A percentile compares a stretch with the other conserved stretches of the same genome.
Conservation (phyloP, 768 basidiomycete genomes). For the Favolaschia claudopus region DNA sequence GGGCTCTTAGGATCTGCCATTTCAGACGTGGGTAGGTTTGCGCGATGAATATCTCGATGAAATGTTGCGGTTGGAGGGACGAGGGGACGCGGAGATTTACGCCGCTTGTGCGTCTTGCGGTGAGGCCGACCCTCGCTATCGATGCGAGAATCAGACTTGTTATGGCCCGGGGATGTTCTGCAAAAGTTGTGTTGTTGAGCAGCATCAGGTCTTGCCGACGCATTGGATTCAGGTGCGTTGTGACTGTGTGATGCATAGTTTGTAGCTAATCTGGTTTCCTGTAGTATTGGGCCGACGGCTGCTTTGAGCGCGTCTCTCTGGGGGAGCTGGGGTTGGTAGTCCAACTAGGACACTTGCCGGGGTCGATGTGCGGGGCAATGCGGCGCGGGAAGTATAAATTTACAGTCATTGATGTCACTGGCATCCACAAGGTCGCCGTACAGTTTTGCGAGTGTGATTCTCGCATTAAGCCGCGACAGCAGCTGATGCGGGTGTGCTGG, state of each 20-base stretch:
- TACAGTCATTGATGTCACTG: conserved; percentile 32
- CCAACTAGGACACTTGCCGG: not conserved
- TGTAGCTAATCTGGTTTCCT: no score
- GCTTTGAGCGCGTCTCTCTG: not conserved
- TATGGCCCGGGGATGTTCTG: not conserved
- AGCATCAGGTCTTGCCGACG: not conserved
- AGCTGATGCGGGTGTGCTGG: conserved; percentile 15
- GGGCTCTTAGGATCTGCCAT: not conserved
- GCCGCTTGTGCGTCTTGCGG: not conserved
- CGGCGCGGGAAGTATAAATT: conserved; percentile 10
- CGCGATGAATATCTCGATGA: not conserved
- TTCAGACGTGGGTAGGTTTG: not conserved
- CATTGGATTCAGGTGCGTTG: not conserved
- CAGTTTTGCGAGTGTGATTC: conserved; percentile 39
- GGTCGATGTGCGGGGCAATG: not conserved
- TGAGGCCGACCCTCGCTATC: not conserved
- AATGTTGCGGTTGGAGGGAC: not conserved
- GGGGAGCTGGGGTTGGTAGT: not conserved
- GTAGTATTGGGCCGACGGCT: no score
- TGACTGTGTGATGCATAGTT: not conserved
- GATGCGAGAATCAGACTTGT: not conserved
- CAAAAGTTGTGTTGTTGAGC: not conserved
- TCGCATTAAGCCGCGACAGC: not conserved
- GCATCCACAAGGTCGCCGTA: conserved; percentile 34
- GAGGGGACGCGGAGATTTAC: not conserved